phyloP scores from a whole-genome alignment of 208 protist genomes.

The Sergeia podlipaevii region DNA sequence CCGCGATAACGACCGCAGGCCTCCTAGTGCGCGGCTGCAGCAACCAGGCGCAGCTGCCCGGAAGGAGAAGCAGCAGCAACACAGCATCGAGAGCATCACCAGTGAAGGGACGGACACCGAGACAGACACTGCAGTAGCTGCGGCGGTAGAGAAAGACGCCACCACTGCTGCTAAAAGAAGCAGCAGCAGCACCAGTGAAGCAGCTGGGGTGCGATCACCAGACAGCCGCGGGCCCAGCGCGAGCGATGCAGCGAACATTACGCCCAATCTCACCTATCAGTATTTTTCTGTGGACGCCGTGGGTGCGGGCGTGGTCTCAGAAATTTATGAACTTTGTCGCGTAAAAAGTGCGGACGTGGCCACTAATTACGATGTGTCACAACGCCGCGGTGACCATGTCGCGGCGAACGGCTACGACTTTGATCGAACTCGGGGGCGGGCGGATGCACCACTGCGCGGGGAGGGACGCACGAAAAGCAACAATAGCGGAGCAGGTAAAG shows the following conservation, averaged over 20 bases:
- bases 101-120: neutral
- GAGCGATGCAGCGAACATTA: constrained; percentile 3
- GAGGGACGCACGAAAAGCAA: neutral
- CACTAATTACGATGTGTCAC: constrained; percentile 7
- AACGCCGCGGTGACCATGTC: constrained; percentile 11
- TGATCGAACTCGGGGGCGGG: constrained; percentile 14
- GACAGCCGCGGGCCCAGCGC: too few species aligned
- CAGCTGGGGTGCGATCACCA: neutral
- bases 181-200: neutral
- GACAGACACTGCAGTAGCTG: constrained; percentile 2
- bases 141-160: neutral
- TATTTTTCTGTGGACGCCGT: constrained; percentile 75
- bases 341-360: constrained; percentile 29
- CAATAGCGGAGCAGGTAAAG: neutral
- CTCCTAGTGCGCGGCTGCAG: neutral
- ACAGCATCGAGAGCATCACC: neutral
- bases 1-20: constrained; percentile 46
- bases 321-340: constrained; percentile 62
- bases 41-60: neutral
- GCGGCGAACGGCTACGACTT: constrained; percentile 62
- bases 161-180: constrained; percentile 2
- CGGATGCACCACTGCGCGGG: neutral
- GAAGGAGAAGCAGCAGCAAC: neutral
- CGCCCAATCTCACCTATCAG: constrained; percentile 25
- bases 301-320: constrained; percentile 49